Evolutionary conservation across 164 flowering plant genomes (phyloP).

Genomic region (Litsea cubeba): DNA sequence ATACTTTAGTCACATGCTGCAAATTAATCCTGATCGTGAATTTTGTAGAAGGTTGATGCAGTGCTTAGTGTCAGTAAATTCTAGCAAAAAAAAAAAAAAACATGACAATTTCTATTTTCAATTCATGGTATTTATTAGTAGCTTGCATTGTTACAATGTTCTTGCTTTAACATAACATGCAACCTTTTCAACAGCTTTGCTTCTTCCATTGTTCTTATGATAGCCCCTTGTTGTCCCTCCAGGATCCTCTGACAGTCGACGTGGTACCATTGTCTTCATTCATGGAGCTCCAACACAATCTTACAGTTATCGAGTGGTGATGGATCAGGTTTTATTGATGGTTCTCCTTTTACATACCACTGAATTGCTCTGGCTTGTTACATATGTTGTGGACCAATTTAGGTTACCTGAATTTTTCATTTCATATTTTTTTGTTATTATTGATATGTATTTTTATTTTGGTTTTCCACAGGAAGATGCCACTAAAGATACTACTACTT

Average conservation of each 20-base stretch:
- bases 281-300: constrained; percentile 99
- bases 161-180: background rate
- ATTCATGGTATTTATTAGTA: background rate
- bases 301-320: constrained; percentile 81
- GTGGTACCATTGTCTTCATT: constrained; percentile 80
- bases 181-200: background rate
- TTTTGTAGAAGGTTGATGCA: background rate
- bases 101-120: too few relatives aligned
- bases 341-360: constrained; percentile 1
- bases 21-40: background rate
- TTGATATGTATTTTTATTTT: too few relatives aligned
- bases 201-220: background rate
- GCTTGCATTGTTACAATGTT: background rate
- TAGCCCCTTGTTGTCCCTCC: constrained; percentile 9
- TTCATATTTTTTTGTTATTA: too few relatives aligned
- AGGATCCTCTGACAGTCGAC: constrained; percentile 64
- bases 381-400: too few relatives aligned
- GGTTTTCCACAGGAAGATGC: too few relatives aligned
- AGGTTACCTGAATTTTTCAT: too few relatives aligned
- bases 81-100: background rate
- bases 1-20: background rate
- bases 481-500: too few relatives aligned
- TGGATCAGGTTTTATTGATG: constrained; percentile 64
- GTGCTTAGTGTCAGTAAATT: background rate
- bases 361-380: background rate